phyloP scores from a whole-genome alignment of 805 yeast genomes.

The Starmera quercuum region DNA sequence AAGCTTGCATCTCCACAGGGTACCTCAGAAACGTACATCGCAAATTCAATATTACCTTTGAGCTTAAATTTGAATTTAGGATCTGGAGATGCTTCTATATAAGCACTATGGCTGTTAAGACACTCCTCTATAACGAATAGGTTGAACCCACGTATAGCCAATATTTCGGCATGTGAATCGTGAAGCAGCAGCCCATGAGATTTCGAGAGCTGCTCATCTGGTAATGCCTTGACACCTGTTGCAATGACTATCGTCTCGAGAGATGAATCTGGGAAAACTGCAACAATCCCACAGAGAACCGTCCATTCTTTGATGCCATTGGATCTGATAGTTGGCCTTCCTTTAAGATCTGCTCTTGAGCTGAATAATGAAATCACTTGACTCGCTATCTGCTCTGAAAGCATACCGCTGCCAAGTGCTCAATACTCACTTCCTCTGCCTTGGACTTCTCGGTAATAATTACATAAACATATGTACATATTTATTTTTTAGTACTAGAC shows the following conservation, averaged over 20 bases:
- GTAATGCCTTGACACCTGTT: slow-evolving; percentile 79
- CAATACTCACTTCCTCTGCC: too few relatives aligned
- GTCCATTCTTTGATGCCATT: slow-evolving; percentile 79
- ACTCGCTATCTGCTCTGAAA: too few relatives aligned
- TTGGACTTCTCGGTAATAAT: too few relatives aligned
- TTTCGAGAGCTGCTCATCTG: slow-evolving; percentile 39
- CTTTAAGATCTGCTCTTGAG: too few relatives aligned
- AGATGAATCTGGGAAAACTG: slow-evolving; percentile 14
- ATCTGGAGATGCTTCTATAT: slow-evolving; percentile 1
- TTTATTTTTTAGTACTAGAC: too few relatives aligned
- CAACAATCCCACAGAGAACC: slow-evolving; percentile 67
- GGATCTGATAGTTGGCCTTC: slow-evolving; percentile 54
- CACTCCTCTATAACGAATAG: slow-evolving; percentile 13
- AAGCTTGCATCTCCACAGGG: slow-evolving; percentile 93
- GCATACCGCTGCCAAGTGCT: too few relatives aligned
- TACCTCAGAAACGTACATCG: slow-evolving; percentile 60
- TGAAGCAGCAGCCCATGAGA: slow-evolving; percentile 63
- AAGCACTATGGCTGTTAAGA: slow-evolving; percentile 4
- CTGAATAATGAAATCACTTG: too few relatives aligned
- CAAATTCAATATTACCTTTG: slow-evolving; percentile 35
- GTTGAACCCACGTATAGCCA: slow-evolving; percentile 68
- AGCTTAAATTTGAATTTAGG: slow-evolving; percentile 19
- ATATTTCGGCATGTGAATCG: slow-evolving; percentile 86
- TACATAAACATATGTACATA: too few relatives aligned
- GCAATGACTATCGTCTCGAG: slow-evolving; percentile 41